Percentiles rank a stretch among this genome's conserved stretches.
These are phyloP conservation scores for Sclerotinia nivalis DNA, from an alignment of 2,329 filamentous ascomycete species.

Conservation along the genomic window DNA sequence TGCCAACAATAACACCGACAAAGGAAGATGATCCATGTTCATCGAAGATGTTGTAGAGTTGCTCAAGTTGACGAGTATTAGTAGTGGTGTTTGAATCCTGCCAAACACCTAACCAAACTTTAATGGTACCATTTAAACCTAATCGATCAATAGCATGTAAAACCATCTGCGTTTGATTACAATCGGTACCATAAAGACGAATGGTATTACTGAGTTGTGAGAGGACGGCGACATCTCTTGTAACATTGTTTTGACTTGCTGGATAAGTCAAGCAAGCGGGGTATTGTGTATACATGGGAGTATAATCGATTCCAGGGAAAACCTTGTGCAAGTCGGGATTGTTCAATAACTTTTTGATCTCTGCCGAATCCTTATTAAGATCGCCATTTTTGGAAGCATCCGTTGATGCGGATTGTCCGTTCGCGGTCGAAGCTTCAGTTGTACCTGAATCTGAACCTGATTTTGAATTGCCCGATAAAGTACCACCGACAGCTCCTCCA, in stretches of 20 bases:
- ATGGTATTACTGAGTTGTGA: constrained; percentile 87
- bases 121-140: constrained; percentile 69
- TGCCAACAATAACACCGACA: constrained; percentile 78
- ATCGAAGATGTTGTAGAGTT: constrained; percentile 84
- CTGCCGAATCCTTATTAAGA: constrained; percentile 68
- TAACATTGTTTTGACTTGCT: constrained; percentile 91
- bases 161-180: constrained; percentile 95
- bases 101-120: constrained; percentile 95
- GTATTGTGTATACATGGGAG: constrained; percentile 86
- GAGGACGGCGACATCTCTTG: constrained; percentile 84
- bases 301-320: constrained; percentile 95
- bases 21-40: constrained; percentile 68
- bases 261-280: constrained; percentile 76
- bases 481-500: constrained; percentile 69
- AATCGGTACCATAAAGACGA: constrained; percentile 91
- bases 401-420: constrained; percentile 51
- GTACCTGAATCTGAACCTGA: constrained; percentile 39
- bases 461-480: constrained; percentile 23
- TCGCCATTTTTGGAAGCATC: constrained; percentile 67
- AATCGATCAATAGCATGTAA: constrained; percentile 78
- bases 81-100: constrained; percentile 82
- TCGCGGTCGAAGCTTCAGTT: constrained; percentile 33
- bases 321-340: constrained; percentile 85
- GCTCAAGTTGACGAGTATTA: constrained; percentile 75
- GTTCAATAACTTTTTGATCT: constrained; percentile 80